Evolutionary conservation across 352 stramenopile species (phyloP).

Genomic region (Phytophthora constricta): DNA sequence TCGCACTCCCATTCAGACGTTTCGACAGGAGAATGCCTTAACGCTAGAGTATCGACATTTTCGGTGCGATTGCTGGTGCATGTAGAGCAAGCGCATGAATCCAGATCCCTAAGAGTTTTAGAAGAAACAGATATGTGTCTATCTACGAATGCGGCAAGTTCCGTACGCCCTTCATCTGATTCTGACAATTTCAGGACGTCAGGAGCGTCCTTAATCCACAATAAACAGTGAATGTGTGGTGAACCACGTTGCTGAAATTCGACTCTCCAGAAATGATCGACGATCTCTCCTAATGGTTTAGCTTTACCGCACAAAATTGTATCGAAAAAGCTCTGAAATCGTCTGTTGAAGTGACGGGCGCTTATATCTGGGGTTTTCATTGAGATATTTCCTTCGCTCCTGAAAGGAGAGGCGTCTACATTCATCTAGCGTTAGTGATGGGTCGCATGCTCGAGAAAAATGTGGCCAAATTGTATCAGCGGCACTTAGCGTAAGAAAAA

Average conservation of each 20-base stretch:
- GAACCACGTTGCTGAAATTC: constrained; percentile 7
- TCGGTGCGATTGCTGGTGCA: not conserved
- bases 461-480: not conserved
- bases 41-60: not conserved
- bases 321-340: constrained; percentile 24
- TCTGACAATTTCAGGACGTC: not conserved
- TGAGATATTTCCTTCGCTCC: not conserved
- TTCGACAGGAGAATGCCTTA: not conserved
- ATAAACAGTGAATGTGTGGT: not conserved
- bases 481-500: not conserved
- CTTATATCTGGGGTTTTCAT: constrained; percentile 24
- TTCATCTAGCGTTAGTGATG: not conserved
- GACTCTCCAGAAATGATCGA: constrained; percentile 27
- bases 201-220: not conserved
- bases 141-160: not conserved
- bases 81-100: not conserved
- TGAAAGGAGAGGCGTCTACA: not conserved
- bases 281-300: constrained; percentile 13
- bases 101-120: not conserved
- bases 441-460: not conserved
- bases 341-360: constrained; percentile 17
- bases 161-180: not conserved
- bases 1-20: constrained; percentile 2
- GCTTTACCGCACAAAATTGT: not conserved
- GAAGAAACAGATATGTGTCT: not conserved